Conservation (phyloP, 495 filamentous ascomycete species). For the Aspergillus olivimuriae region DNA sequence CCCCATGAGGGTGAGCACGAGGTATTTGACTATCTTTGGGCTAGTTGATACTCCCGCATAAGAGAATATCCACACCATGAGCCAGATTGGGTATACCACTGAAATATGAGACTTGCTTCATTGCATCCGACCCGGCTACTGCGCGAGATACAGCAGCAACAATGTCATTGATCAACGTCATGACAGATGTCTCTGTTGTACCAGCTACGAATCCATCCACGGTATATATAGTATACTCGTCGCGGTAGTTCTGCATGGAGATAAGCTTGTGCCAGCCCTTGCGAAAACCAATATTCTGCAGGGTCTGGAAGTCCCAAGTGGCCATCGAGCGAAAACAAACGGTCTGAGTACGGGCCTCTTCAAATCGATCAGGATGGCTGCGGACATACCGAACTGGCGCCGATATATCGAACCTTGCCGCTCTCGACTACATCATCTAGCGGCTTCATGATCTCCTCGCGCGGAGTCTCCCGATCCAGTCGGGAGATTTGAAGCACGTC, state of each 20-base stretch:
- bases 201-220: too few species aligned
- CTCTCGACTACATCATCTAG: slow-evolving; percentile 54
- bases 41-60: too few species aligned
- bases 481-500: slow-evolving; percentile 58
- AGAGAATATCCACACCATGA: too few species aligned
- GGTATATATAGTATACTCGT: too few species aligned
- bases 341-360: neutral
- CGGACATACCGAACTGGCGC: slow-evolving; percentile 34
- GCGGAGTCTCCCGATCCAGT: slow-evolving; percentile 47
- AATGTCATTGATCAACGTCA: too few species aligned
- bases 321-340: slow-evolving; percentile 31
- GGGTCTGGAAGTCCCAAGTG: slow-evolving; percentile 50
- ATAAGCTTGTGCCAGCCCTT: slow-evolving; percentile 55
- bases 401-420: slow-evolving; percentile 48
- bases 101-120: too few species aligned
- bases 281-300: slow-evolving; percentile 48
- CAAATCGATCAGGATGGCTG: neutral
- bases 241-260: slow-evolving; percentile 57
- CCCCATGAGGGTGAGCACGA: too few species aligned
- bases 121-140: too few species aligned
- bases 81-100: too few species aligned
- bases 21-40: too few species aligned
- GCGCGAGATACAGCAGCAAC: too few species aligned
- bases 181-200: too few species aligned
- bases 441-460: slow-evolving; percentile 58